Percentiles rank a stretch among this genome's conserved stretches.
phyloP scores from a whole-genome alignment of 2,329 filamentous ascomycete genomes.

The Aspergillus eucalypticola region DNA sequence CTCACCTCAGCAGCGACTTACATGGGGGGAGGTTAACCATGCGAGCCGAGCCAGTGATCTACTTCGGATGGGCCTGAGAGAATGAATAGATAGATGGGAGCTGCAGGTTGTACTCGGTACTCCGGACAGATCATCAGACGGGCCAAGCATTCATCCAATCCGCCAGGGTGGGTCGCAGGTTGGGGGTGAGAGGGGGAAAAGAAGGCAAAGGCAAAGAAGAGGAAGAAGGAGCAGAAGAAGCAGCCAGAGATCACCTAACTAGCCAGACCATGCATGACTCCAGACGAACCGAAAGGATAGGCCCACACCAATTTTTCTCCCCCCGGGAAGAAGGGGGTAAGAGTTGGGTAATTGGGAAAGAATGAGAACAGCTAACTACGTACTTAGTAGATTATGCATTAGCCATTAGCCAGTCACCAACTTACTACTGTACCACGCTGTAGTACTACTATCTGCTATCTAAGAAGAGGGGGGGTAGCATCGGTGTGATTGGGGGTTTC shows the following conservation, averaged over 20 bases:
- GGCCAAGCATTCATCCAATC: conserved; percentile 1
- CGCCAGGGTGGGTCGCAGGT: neutral
- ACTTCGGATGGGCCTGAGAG: neutral
- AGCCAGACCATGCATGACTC: neutral
- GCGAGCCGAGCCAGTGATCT: neutral
- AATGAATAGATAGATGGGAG: neutral
- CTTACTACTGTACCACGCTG: neutral
- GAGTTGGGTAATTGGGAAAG: too few relatives aligned
- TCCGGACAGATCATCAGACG: neutral
- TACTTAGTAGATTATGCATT: too few relatives aligned
- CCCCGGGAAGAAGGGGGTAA: neutral
- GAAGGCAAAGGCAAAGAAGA: too few relatives aligned
- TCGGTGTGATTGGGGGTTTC: too few relatives aligned
- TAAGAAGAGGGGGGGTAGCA: neutral
- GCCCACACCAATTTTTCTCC: neutral
- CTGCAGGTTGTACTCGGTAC: neutral
- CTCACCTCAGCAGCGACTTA: neutral
- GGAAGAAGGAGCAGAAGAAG: too few relatives aligned
- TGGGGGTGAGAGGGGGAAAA: too few relatives aligned
- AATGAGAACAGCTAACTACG: too few relatives aligned
- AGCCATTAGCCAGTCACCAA: too few relatives aligned
- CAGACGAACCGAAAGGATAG: neutral
- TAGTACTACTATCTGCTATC: neutral
- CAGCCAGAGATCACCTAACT: too few relatives aligned
- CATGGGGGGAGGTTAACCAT: neutral